Base-by-base conservation (phyloP, 345 rosid genomes). In the Rhodamnia rubescens region DNA sequence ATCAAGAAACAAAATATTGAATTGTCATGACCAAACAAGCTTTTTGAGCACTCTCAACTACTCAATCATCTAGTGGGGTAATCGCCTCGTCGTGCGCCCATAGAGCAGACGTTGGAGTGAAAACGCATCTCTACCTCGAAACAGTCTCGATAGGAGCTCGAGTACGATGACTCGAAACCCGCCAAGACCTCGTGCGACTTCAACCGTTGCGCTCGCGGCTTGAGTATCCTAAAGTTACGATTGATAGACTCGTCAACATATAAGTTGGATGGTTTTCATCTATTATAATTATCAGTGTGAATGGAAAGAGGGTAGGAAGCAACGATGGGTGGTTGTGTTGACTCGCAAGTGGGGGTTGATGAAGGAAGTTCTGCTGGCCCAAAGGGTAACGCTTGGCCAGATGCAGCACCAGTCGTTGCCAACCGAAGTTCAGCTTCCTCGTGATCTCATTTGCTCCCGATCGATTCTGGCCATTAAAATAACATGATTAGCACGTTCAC, bases 61-160 rank as follows among this genome's bases (percentile, higher is more conserved):
- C 27, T 15, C 2, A 5, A 29, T 15, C 15, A 32, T 8, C 0
- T 44, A 32, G 12, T 6, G 0, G 0, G 21, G 22, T 4, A 5
- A 18, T 18, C 12, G 24, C 24, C 47, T 32, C 44, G 21, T 1
- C 7, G 0, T 10, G 2, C 0, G 1, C 75, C 11, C 11, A 3
- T 4, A 8, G 12, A 16, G 44, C 0, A 16, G 3, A 20, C 2
- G 24, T 64, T n/a, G n/a, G n/a, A n/a, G n/a, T n/a, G n/a, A n/a
- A n/a, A n/a, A n/a, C n/a, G n/a, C n/a, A n/a, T n/a, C n/a, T n/a
- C n/a, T n/a, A n/a, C n/a, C n/a, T n/a, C n/a, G n/a, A n/a, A n/a
- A 0, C 18, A 58, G 0, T 58, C 40, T 0, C 11, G 13, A 64
- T 4, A 8, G 22, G 40, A 27, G 10, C 10, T 7, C 74, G 3